Evolutionary conservation across 352 stramenopile genomes (phyloP).

Genomic region (Pythium pyrilobum): DNA sequence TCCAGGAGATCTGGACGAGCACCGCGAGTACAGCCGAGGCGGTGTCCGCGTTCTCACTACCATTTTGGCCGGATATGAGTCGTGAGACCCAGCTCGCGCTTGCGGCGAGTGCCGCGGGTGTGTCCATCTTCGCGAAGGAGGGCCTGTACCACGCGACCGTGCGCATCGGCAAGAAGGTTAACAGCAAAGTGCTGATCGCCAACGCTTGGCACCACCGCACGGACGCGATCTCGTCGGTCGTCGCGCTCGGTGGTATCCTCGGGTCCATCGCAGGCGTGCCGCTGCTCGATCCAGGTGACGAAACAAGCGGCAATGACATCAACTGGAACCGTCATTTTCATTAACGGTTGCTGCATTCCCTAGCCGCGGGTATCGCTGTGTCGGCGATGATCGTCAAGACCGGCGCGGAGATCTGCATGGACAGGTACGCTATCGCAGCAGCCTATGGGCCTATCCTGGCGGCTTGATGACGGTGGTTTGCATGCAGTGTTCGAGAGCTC

Average conservation of each 20-base stretch:
- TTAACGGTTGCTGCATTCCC: background rate
- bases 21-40: slow-evolving; percentile 8
- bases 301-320: background rate
- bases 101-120: slow-evolving; percentile 74
- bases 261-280: slow-evolving; percentile 65
- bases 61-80: slow-evolving; percentile 54
- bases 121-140: slow-evolving; percentile 94
- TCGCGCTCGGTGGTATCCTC: slow-evolving; percentile 73
- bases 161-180: slow-evolving; percentile 86
- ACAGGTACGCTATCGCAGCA: slow-evolving; percentile 35
- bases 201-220: slow-evolving; percentile 97
- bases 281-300: slow-evolving; percentile 61
- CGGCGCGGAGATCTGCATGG: slow-evolving; percentile 73
- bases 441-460: background rate
- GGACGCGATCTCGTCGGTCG: slow-evolving; percentile 87
- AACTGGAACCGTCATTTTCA: background rate
- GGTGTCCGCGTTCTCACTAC: slow-evolving; percentile 33
- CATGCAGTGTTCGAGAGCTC: slow-evolving; percentile 63
- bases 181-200: slow-evolving; percentile 94
- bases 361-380: slow-evolving; percentile 79
- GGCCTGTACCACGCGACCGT: slow-evolving; percentile 92
- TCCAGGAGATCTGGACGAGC: slow-evolving; percentile 64
- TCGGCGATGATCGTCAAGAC: slow-evolving; percentile 88
- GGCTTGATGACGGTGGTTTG: background rate
- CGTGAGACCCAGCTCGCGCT: slow-evolving; percentile 54